Base-by-base conservation (phyloP, 108 stramenopile genomes). In the Skeletonema tropicum region DNA sequence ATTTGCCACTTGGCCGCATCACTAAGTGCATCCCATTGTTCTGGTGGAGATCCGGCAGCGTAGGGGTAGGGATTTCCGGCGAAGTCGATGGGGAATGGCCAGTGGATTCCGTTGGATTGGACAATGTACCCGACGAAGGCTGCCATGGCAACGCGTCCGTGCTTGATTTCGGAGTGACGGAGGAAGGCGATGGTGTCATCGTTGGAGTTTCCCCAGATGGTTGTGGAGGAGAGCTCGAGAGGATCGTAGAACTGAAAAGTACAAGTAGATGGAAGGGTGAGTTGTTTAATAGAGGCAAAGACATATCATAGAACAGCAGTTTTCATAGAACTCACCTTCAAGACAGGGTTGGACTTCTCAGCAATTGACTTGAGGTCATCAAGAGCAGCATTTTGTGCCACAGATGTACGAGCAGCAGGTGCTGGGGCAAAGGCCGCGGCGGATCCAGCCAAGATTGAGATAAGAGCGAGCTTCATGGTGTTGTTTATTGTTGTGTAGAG, bases 1-100 rank as follows among this genome's bases (percentile, higher is more conserved):
- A 93, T 93, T 83, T 93, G 92, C 92, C 92, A 93, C 87, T 89
- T 93, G 78, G 89, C 88, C 8, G 89, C 87, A 73, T 87, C 89
- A 17, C 87, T 75, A 31, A 93, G 81, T 10, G 89, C 88, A 81
- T 90, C 92, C 92, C 92, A 93, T 64, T 89, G 87, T 59, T 89
- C 88, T 21, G 88, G 89, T 33, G 89, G 89, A 14, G 79, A 80
- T 59, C 84, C 84, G 23, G 85, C 79, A 45, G 59, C 70, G 19
- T 29, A 72, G 60, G 89, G 83, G 86, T 72, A 89, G 32, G 86
- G 86, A 6, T 82, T 83, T 41, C 84, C 83, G 57, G 57, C 79
- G 68, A 68, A 63, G 42, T 60, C 59, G 49, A 72, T 82, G 68
- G 82, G 85, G 75, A 74, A 86, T 26, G 91, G 91, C 57, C 75